Evolutionary conservation across 306 rosid genomes (phyloP).

Genomic region (Rosa rugosa): DNA sequence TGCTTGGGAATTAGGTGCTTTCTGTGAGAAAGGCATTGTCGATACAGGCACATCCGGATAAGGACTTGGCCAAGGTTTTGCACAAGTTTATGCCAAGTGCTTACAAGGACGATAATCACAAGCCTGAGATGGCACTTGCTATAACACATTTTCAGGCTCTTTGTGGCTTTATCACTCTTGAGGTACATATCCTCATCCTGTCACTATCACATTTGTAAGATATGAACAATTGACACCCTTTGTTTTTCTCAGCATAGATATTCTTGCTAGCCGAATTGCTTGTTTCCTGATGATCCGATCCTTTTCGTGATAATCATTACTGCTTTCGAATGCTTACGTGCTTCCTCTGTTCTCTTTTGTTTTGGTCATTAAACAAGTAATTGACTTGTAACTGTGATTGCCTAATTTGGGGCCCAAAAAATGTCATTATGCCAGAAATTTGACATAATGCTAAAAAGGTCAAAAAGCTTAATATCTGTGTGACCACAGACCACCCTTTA

Average conservation of each 20-base stretch:
- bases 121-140: slow-evolving; percentile 98
- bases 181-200: slow-evolving; percentile 39
- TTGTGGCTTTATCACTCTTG: slow-evolving; percentile 74
- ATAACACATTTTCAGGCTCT: slow-evolving; percentile 81
- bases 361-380: slow-evolving; percentile 7
- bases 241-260: background rate
- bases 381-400: background rate
- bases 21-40: slow-evolving; percentile 89
- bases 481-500: background rate
- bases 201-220: background rate
- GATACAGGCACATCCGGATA: slow-evolving; percentile 97
- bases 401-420: background rate
- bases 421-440: slow-evolving; percentile 1
- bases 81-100: slow-evolving; percentile 67
- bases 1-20: slow-evolving; percentile 52
- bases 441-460: background rate
- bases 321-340: background rate
- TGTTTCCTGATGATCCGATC: slow-evolving; percentile 2
- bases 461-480: background rate
- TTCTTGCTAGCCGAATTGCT: background rate
- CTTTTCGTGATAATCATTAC: background rate
- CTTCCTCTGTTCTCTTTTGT: slow-evolving; percentile 7
- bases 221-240: background rate
- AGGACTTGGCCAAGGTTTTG: slow-evolving; percentile 75
- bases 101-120: slow-evolving; percentile 90